Evolutionary conservation across 768 basidiomycete species (phyloP).

Genomic region (Crassisporium funariophilum): DNA sequence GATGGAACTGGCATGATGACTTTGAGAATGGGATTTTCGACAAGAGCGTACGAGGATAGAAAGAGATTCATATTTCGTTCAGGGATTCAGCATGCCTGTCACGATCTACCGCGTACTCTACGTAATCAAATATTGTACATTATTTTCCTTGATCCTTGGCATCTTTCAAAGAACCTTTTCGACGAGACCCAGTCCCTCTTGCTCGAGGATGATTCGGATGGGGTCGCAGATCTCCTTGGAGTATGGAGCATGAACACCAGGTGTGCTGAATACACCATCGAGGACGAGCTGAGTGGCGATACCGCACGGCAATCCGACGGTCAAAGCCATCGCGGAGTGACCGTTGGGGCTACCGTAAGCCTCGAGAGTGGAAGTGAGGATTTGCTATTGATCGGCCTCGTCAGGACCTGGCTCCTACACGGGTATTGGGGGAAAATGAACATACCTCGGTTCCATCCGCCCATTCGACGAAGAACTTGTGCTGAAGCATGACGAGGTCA

Average conservation of each 20-base stretch:
- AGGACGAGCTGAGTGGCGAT: conserved; percentile 91
- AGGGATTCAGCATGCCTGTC: too few species aligned
- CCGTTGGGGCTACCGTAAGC: conserved; percentile 79
- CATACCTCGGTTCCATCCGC: conserved; percentile 58
- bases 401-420: neutral
- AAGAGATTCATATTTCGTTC: too few species aligned
- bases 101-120: neutral
- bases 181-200: conserved; percentile 72
- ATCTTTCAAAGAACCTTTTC: conserved; percentile 62
- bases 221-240: conserved; percentile 81
- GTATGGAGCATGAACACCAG: conserved; percentile 89
- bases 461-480: conserved; percentile 94
- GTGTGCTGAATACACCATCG: conserved; percentile 76
- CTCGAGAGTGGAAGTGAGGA: conserved; percentile 88
- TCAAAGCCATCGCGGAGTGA: conserved; percentile 87
- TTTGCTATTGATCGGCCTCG: too few species aligned
- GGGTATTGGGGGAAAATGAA: conserved; percentile 20
- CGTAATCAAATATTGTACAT: neutral
- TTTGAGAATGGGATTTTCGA: too few species aligned
- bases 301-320: conserved; percentile 93
- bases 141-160: neutral
- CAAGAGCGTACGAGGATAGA: too few species aligned
- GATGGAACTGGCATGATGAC: too few species aligned
- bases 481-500: conserved; percentile 97
- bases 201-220: conserved; percentile 65